Evolutionary conservation across 1,139 yeast species (phyloP).

Genomic region (Suhomyces taliae): DNA sequence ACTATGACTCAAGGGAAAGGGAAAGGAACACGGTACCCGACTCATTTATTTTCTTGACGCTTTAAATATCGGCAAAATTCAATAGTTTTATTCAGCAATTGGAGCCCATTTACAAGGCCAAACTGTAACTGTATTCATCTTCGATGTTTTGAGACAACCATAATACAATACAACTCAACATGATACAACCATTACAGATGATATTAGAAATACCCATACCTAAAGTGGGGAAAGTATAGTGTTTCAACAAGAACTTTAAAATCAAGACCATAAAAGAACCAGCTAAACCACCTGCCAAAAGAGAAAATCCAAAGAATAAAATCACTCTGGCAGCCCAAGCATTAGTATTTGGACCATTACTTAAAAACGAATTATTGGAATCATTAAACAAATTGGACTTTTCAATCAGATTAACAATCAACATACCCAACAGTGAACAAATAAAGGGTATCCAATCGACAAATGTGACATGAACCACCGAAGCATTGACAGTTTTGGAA

Average conservation of each 20-base stretch:
- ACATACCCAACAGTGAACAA: conserved; percentile 86
- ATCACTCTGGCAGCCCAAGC: conserved; percentile 95
- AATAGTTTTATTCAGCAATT: neutral
- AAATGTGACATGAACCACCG: conserved; percentile 82
- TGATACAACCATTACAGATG: conserved; percentile 72
- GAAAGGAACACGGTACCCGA: no score
- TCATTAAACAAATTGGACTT: conserved; percentile 68
- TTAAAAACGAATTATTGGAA: conserved; percentile 53
- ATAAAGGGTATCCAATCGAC: conserved; percentile 95
- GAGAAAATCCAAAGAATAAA: conserved; percentile 85
- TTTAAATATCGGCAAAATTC: neutral
- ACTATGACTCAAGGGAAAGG: no score
- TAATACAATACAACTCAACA: conserved; percentile 82
- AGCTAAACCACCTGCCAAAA: conserved; percentile 91
- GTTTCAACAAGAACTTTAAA: conserved; percentile 77
- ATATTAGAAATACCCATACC: conserved; percentile 95
- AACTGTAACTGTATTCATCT: conserved; percentile 90
- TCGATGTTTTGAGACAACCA: conserved; percentile 96
- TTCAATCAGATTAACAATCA: conserved; percentile 88
- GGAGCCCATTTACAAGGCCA: conserved; percentile 56
- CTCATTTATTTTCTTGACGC: neutral
- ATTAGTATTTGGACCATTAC: conserved; percentile 48
- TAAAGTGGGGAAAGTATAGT: conserved; percentile 79
- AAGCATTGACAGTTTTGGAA: conserved; percentile 82
- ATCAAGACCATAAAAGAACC: conserved; percentile 89